These are phyloP conservation scores for Magnaporthiopsis poae DNA, from an alignment of 2,329 filamentous ascomycete species.

Conservation along the genomic window DNA sequence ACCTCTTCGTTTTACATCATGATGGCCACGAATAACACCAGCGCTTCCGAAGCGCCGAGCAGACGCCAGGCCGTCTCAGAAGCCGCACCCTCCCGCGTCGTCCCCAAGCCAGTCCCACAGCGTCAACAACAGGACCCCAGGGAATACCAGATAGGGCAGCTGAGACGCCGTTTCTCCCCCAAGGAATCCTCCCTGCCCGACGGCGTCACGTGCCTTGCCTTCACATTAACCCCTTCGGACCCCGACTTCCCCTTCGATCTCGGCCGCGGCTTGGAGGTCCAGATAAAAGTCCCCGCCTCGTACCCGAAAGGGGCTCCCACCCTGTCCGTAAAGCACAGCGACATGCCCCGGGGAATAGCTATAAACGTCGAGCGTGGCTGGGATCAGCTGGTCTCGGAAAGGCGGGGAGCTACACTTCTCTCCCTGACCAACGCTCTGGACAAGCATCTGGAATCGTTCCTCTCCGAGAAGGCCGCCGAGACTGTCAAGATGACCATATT, in stretches of 20 bases:
- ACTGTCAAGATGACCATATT: constrained; percentile 60
- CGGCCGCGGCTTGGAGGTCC: constrained; percentile 52
- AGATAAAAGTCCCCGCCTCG: constrained; percentile 51
- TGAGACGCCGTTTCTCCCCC: constrained; percentile 55
- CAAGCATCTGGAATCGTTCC: constrained; percentile 57
- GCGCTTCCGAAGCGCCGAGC: neutral
- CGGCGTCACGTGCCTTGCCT: constrained; percentile 48
- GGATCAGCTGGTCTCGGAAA: constrained; percentile 49
- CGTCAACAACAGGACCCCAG: constrained; percentile 58
- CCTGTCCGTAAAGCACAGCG: constrained; percentile 42
- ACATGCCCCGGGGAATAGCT: constrained; percentile 56
- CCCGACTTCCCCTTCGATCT: constrained; percentile 77
- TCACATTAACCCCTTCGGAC: constrained; percentile 63
- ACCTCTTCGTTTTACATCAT: neutral
- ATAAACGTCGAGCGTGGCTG: constrained; percentile 71
- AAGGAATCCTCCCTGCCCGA: constrained; percentile 32
- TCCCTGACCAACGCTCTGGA: constrained; percentile 61
- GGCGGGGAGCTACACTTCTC: constrained; percentile 50
- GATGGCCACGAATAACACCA: neutral
- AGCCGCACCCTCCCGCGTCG: constrained; percentile 38
- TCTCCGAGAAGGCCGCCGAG: constrained; percentile 61
- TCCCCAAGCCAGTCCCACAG: constrained; percentile 56
- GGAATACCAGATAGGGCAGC: constrained; percentile 64
- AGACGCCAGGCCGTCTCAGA: constrained; percentile 36
- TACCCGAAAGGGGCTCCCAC: constrained; percentile 53